Evolutionary conservation across 768 basidiomycete species (phyloP).

Genomic region (Mycena maculata): DNA sequence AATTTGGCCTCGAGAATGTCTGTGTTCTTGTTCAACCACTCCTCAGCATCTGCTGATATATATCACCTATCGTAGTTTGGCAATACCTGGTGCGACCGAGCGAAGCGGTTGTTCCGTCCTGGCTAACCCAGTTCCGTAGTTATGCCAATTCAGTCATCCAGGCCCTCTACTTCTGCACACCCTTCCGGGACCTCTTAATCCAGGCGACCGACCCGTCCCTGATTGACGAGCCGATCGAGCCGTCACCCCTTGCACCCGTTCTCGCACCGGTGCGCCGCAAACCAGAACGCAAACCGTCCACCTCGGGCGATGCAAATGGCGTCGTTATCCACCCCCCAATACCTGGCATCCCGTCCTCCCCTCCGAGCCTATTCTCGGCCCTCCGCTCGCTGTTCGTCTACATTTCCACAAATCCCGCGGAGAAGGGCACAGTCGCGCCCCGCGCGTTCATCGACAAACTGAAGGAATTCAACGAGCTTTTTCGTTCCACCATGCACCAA

Average conservation of each 20-base stretch:
- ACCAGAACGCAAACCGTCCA: conserved; percentile 63
- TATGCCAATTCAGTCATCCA: conserved; percentile 99
- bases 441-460: conserved; percentile 94
- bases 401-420: conserved; percentile 81
- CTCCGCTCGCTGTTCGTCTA: conserved; percentile 91
- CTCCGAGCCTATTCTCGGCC: conserved; percentile 89
- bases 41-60: conserved; percentile 25
- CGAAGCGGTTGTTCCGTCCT: background rate
- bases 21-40: conserved; percentile 46
- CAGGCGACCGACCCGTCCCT: conserved; percentile 68
- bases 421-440: conserved; percentile 89
- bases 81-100: conserved; percentile 85
- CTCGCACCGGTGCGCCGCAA: conserved; percentile 61
- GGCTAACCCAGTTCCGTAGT: conserved; percentile 55
- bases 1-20: conserved; percentile 98
- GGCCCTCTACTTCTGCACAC: conserved; percentile 93
- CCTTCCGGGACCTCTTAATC: conserved; percentile 92
- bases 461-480: conserved; percentile 91
- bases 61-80: conserved; percentile 79
- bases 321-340: conserved; percentile 26
- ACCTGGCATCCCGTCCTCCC: conserved; percentile 60
- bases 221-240: conserved; percentile 46
- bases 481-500: conserved; percentile 93
- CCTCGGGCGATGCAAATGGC: conserved; percentile 38
- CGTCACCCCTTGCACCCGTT: conserved; percentile 38